Evolutionary conservation across 768 basidiomycete species (phyloP).

Genomic region (Phaeotremella skinneri): DNA sequence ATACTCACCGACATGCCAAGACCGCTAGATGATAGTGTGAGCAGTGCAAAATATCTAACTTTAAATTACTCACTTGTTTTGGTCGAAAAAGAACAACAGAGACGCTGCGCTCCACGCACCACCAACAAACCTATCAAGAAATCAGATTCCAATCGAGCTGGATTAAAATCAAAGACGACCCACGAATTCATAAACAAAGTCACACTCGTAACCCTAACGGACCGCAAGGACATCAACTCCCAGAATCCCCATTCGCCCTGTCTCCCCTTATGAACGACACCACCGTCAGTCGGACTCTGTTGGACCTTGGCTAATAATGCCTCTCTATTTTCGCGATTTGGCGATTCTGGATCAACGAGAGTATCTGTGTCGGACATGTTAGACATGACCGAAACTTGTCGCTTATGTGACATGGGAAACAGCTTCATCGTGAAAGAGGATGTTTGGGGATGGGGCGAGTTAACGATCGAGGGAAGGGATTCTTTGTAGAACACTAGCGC

Average conservation of each 20-base stretch:
- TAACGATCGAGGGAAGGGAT: slow-evolving; percentile 27
- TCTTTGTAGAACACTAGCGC: slow-evolving; percentile 39
- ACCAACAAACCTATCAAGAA: slow-evolving; percentile 36
- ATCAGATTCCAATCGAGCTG: background rate
- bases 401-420: slow-evolving; percentile 16
- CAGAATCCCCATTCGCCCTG: slow-evolving; percentile 40
- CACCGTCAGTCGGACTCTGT: slow-evolving; percentile 8
- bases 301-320: slow-evolving; percentile 11
- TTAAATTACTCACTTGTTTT: slow-evolving; percentile 39
- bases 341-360: slow-evolving; percentile 26
- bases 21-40: slow-evolving; percentile 32
- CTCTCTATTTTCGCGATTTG: slow-evolving; percentile 7
- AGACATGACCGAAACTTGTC: slow-evolving; percentile 18
- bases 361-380: slow-evolving; percentile 39
- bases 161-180: slow-evolving; percentile 12
- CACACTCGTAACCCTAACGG: slow-evolving; percentile 37
- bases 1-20: slow-evolving; percentile 42
- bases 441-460: background rate
- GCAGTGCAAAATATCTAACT: background rate
- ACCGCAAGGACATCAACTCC: slow-evolving; percentile 38
- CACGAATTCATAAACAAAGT: slow-evolving; percentile 47
- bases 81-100: slow-evolving; percentile 48
- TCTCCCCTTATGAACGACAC: background rate
- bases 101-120: slow-evolving; percentile 47
- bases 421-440: slow-evolving; percentile 9